Percentiles rank a stretch among this genome's conserved stretches.
Conservation (phyloP, 1,284 basidiomycete genomes). For the Gomphus bonarii region DNA sequence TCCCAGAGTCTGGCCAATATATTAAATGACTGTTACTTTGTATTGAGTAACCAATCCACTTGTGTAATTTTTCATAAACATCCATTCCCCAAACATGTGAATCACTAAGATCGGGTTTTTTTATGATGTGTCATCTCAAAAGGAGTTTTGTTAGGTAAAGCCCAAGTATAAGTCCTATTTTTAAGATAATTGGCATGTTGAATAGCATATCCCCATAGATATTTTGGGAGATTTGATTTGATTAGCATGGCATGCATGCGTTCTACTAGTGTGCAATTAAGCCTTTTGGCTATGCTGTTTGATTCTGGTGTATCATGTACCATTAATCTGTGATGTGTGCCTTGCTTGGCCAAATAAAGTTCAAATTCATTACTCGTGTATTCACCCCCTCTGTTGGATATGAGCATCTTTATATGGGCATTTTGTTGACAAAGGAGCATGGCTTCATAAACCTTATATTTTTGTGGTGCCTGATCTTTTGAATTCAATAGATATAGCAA, state of each 20-base stretch:
- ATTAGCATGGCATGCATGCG: slow-evolving; percentile 18
- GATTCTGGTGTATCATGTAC: slow-evolving; percentile 13
- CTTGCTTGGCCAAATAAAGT: slow-evolving; percentile 14
- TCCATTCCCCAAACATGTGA: slow-evolving; percentile 23
- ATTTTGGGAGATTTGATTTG: slow-evolving; percentile 9
- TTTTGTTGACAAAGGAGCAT: not conserved
- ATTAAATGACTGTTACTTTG: too few relatives aligned
- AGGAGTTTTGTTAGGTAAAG: slow-evolving; percentile 18
- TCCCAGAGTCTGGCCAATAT: too few relatives aligned
- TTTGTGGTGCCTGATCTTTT: too few relatives aligned
- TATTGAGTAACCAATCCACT: too few relatives aligned
- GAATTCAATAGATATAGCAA: too few relatives aligned
- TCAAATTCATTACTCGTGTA: slow-evolving; percentile 16
- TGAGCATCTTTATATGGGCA: too few relatives aligned
- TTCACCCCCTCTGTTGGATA: too few relatives aligned
- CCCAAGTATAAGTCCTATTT: too few relatives aligned
- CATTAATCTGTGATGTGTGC: slow-evolving; percentile 21
- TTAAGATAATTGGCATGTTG: too few relatives aligned
- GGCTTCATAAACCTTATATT: slow-evolving; percentile 15
- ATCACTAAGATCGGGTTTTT: slow-evolving; percentile 18
- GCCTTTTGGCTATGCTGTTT: too few relatives aligned
- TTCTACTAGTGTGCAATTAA: too few relatives aligned
- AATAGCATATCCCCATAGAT: too few relatives aligned
- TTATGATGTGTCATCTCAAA: slow-evolving; percentile 14
- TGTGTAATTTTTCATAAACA: slow-evolving; percentile 4